phyloP scores from a whole-genome alignment of 208 protist genomes.

The Naegleria fowleri region DNA sequence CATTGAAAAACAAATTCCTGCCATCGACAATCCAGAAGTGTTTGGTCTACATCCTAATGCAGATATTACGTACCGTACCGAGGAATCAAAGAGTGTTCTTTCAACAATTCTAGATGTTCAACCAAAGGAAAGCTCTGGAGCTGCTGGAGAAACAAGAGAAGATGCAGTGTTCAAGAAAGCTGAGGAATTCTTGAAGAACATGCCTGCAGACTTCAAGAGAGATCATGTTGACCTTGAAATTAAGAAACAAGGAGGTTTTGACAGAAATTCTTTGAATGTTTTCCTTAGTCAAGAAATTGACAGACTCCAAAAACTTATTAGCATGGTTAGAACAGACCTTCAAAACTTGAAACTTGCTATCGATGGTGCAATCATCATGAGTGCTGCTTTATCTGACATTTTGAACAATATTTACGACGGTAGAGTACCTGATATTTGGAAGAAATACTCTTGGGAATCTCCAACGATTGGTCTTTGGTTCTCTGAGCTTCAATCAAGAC shows the following conservation, averaged over 20 bases:
- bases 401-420: conserved; percentile 92
- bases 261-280: conserved; percentile 82
- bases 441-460: conserved; percentile 86
- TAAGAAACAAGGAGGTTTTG: conserved; percentile 51
- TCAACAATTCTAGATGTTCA: conserved; percentile 91
- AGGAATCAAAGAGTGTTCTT: conserved; percentile 81
- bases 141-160: conserved; percentile 78
- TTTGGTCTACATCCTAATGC: conserved; percentile 95
- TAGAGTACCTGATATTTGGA: conserved; percentile 86
- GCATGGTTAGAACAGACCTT: conserved; percentile 70
- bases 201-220: conserved; percentile 77
- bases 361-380: conserved; percentile 94
- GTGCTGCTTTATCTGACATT: conserved; percentile 79
- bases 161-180: conserved; percentile 79
- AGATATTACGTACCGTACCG: conserved; percentile 84
- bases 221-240: conserved; percentile 66
- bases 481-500: conserved; percentile 79
- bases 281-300: conserved; percentile 92
- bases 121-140: conserved; percentile 74
- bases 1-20: conserved; percentile 84
- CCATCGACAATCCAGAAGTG: conserved; percentile 89
- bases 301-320: conserved; percentile 74
- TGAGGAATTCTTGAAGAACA: conserved; percentile 76
- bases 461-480: conserved; percentile 94
- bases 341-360: conserved; percentile 89